A percentile compares a stretch with the other conserved stretches of the same genome.
phyloP scores from a whole-genome alignment of 106 monocot species.

The Platanthera guangdongensis region DNA sequence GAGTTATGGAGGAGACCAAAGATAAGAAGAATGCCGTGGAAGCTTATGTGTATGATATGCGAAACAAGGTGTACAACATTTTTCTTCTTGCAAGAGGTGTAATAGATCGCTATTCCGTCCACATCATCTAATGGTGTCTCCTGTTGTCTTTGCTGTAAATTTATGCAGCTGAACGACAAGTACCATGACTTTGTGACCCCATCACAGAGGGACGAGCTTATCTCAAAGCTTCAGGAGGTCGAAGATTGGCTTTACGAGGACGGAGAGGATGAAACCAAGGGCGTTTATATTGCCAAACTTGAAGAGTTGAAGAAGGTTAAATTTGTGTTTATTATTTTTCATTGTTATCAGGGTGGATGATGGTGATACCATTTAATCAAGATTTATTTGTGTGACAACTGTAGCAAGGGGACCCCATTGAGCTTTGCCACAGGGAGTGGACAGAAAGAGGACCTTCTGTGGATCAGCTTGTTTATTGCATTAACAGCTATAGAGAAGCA shows the following conservation, averaged over 20 bases:
- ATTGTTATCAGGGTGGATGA: neutral
- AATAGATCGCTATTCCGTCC: neutral
- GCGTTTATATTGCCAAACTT: conserved; percentile 83
- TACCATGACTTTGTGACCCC: conserved; percentile 61
- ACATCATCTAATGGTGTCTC: neutral
- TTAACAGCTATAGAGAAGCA: conserved; percentile 74
- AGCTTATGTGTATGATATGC: conserved; percentile 94
- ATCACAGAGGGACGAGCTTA: conserved; percentile 48
- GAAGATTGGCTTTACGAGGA: conserved; percentile 99
- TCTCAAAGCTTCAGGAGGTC: conserved; percentile 63
- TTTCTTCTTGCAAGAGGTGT: neutral
- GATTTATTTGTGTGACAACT: conserved; percentile 2
- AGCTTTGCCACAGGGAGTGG: conserved; percentile 66
- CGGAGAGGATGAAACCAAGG: conserved; percentile 90
- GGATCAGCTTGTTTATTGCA: conserved; percentile 58
- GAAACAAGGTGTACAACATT: conserved; percentile 60
- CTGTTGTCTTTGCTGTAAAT: neutral
- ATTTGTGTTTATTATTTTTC: neutral
- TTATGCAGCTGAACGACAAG: conserved; percentile 66
- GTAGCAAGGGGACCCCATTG: conserved; percentile 87
- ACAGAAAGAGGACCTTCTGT: conserved; percentile 51
- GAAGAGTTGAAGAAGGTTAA: conserved; percentile 84
- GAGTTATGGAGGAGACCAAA: conserved; percentile 97
- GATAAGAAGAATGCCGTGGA: conserved; percentile 99
- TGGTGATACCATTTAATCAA: neutral